A percentile compares a stretch with the other conserved stretches of the same genome.
Evolutionary conservation across 257 asterid genomes (phyloP).

Genomic region (Knoxia roxburghii): DNA sequence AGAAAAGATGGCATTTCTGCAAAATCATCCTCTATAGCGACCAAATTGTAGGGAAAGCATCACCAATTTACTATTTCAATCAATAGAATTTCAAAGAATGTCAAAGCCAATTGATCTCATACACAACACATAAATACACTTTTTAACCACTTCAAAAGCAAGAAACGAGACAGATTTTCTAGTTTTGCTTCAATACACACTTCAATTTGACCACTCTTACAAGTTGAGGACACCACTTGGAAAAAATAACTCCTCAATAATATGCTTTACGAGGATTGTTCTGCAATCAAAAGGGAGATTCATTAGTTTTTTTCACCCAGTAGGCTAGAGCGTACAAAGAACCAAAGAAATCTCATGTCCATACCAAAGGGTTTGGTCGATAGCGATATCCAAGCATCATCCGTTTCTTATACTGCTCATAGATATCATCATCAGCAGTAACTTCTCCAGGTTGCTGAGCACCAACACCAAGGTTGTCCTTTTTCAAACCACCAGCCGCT

Average conservation of each 20-base stretch:
- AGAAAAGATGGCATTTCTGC: no score
- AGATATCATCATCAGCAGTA: conserved; percentile 79
- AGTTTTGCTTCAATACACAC: conserved; percentile 3
- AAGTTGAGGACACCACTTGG: background rate
- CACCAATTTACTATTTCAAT: background rate
- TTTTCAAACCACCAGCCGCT: conserved; percentile 70
- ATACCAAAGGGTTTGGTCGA: conserved; percentile 93
- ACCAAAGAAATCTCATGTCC: no score
- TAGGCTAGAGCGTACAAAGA: no score
- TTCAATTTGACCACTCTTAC: background rate
- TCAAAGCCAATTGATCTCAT: background rate
- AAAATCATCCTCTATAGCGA: no score
- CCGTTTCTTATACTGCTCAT: conserved; percentile 91
- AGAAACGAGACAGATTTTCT: background rate
- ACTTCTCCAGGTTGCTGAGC: conserved; percentile 91
- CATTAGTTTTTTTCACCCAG: background rate
- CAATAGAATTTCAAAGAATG: background rate
- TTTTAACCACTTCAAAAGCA: no score
- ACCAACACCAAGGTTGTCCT: conserved; percentile 86
- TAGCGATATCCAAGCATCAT: conserved; percentile 93
- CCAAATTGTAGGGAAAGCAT: no score
- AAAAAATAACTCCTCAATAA: conserved; percentile 35
- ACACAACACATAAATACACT: background rate
- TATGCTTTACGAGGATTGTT: conserved; percentile 77
- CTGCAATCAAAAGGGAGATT: conserved; percentile 31